phyloP scores from a whole-genome alignment of 495 filamentous ascomycete genomes.

The Aspergillus leporis region DNA sequence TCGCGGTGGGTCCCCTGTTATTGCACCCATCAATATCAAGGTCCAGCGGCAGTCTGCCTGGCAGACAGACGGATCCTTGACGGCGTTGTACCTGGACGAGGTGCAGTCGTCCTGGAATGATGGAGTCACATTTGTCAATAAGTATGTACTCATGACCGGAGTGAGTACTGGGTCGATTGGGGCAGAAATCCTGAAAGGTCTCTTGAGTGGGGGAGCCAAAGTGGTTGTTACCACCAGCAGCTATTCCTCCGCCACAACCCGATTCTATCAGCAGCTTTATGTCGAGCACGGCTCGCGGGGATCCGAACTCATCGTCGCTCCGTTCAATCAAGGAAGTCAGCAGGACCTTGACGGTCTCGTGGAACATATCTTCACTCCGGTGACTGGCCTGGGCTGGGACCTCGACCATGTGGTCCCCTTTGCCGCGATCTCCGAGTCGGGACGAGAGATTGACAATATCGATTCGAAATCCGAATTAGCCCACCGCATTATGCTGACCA shows the following conservation, averaged over 20 bases:
- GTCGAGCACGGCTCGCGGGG: too few relatives aligned
- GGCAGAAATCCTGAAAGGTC: too few relatives aligned
- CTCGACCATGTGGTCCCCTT: slow-evolving; percentile 95
- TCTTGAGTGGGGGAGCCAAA: too few relatives aligned
- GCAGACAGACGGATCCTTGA: background rate
- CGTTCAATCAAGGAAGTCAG: too few relatives aligned
- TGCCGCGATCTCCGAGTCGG: slow-evolving; percentile 92
- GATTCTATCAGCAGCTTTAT: too few relatives aligned
- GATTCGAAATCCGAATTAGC: slow-evolving; percentile 96
- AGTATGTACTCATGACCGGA: too few relatives aligned
- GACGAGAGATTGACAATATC: slow-evolving; percentile 83
- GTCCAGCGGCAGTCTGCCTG: background rate
- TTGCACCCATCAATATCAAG: background rate
- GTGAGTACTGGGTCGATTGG: too few relatives aligned
- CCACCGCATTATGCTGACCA: slow-evolving; percentile 97
- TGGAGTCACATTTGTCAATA: too few relatives aligned
- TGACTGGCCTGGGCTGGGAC: slow-evolving; percentile 95
- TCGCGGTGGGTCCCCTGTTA: background rate
- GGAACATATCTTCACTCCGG: slow-evolving; percentile 89
- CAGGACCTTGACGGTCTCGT: slow-evolving; percentile 61
- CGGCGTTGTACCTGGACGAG: background rate
- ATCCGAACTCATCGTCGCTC: too few relatives aligned
- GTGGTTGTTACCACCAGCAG: too few relatives aligned
- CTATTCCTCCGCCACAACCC: too few relatives aligned
- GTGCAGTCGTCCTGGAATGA: background rate